These are phyloP conservation scores for Aspergillus fumigatiaffinis DNA, from an alignment of 2,329 filamentous ascomycete genomes.

Conservation along the genomic window DNA sequence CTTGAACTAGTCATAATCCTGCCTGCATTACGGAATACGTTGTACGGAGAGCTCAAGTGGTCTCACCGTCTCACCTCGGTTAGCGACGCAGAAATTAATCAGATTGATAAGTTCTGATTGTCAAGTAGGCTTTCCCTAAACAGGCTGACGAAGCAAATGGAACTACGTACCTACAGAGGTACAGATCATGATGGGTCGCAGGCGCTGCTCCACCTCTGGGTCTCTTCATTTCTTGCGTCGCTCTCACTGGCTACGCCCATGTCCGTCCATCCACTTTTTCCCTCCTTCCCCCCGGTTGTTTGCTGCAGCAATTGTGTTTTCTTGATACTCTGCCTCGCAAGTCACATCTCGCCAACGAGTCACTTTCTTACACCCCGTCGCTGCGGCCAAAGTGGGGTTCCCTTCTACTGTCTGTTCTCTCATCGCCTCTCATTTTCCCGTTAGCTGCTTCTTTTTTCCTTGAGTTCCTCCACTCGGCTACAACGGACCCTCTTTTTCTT, in stretches of 20 bases:
- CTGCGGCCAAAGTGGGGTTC: background rate
- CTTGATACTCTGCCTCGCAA: background rate
- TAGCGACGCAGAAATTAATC: background rate
- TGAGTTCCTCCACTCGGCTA: background rate
- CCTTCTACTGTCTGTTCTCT: background rate
- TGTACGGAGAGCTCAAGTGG: background rate
- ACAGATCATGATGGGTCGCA: too few species aligned
- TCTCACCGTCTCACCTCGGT: background rate
- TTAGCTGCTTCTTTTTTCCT: background rate
- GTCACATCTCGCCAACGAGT: background rate
- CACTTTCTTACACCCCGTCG: background rate
- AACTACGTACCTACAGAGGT: background rate
- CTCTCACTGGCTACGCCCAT: background rate
- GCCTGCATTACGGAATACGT: background rate
- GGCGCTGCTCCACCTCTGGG: background rate
- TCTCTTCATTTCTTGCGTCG: background rate
- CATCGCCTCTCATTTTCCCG: background rate
- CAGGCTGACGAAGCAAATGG: background rate
- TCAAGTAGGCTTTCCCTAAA: background rate
- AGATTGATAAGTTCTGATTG: background rate
- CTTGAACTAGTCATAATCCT: background rate
- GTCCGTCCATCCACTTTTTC: background rate
- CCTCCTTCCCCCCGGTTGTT: background rate
- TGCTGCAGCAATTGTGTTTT: too few species aligned
- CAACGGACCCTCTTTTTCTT: background rate